These are phyloP conservation scores for Cutaneotrichosporon sp. DNA, from an alignment of 1,284 basidiomycete species.

Conservation along the genomic window DNA sequence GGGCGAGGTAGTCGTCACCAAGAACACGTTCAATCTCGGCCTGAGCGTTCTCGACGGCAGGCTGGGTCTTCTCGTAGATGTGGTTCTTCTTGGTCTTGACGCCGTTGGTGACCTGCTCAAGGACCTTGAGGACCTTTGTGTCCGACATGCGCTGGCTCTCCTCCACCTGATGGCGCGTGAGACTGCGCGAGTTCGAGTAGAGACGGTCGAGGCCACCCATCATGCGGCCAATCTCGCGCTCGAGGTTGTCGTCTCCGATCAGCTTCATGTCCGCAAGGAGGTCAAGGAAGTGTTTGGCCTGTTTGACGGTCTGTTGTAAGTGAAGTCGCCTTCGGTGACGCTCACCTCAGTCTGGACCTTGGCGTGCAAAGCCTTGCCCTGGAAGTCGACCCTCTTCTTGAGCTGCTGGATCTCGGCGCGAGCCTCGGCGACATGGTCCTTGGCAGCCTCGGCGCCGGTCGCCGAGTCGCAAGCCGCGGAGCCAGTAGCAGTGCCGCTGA, in stretches of 20 bases:
- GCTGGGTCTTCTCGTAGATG: slow-evolving; percentile 27
- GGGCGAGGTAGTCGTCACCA: slow-evolving; percentile 35
- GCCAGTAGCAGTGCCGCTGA: neutral
- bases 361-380: slow-evolving; percentile 35
- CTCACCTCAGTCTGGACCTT: slow-evolving; percentile 37
- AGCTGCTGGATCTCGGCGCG: slow-evolving; percentile 16
- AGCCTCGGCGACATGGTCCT: slow-evolving; percentile 8
- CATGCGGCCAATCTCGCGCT: slow-evolving; percentile 43
- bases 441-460: neutral
- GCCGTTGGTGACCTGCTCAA: slow-evolving; percentile 28
- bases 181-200: slow-evolving; percentile 38
- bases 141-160: slow-evolving; percentile 37
- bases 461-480: slow-evolving; percentile 6
- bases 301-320: slow-evolving; percentile 17
- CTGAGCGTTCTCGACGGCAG: slow-evolving; percentile 29
- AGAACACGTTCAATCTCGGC: slow-evolving; percentile 33
- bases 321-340: neutral
- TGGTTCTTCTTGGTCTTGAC: slow-evolving; percentile 27
- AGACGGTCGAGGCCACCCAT: slow-evolving; percentile 47
- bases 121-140: slow-evolving; percentile 26
- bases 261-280: slow-evolving; percentile 30
- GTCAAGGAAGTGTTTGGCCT: slow-evolving; percentile 21
- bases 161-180: slow-evolving; percentile 41
- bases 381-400: slow-evolving; percentile 35
- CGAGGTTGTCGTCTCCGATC: slow-evolving; percentile 32